A percentile compares a stretch with the other conserved stretches of the same genome.
phyloP scores from a whole-genome alignment of 140 eudicot species.

The Ambrosia hybrid region DNA sequence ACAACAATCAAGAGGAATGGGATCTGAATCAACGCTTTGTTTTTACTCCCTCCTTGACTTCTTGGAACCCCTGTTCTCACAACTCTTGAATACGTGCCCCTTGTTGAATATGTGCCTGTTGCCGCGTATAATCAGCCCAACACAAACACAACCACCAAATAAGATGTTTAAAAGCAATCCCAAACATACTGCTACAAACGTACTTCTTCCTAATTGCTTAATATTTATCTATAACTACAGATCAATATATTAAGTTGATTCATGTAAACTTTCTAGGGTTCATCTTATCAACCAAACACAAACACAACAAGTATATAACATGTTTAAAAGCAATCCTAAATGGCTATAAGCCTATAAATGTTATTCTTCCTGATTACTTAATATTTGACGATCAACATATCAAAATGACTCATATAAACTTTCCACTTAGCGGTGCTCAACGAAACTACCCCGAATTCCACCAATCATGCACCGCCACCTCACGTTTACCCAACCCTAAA shows the following conservation, averaged over 20 bases:
- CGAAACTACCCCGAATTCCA: too few relatives aligned
- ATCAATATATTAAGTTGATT: not conserved
- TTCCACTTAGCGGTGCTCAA: too few relatives aligned
- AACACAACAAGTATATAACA: not conserved
- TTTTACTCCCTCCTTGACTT: constrained; percentile 55
- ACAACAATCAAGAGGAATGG: constrained; percentile 71
- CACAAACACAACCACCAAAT: not conserved
- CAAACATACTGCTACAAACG: not conserved
- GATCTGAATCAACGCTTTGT: constrained; percentile 50
- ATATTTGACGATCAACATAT: not conserved
- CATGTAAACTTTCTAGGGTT: not conserved
- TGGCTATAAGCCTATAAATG: too few relatives aligned
- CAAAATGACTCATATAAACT: not conserved
- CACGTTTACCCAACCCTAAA: too few relatives aligned
- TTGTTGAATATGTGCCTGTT: constrained; percentile 32
- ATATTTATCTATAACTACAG: not conserved
- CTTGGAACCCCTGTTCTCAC: constrained; percentile 72
- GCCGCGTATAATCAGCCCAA: not conserved
- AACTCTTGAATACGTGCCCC: constrained; percentile 50
- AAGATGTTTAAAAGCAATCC: not conserved
- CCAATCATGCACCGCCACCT: too few relatives aligned
- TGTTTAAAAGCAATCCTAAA: too few relatives aligned
- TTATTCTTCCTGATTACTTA: not conserved
- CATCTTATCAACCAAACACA: too few relatives aligned
- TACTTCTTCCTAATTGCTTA: not conserved